Evolutionary conservation across 2,329 filamentous ascomycete genomes (phyloP).

Genomic region (Trichoderma gracile): DNA sequence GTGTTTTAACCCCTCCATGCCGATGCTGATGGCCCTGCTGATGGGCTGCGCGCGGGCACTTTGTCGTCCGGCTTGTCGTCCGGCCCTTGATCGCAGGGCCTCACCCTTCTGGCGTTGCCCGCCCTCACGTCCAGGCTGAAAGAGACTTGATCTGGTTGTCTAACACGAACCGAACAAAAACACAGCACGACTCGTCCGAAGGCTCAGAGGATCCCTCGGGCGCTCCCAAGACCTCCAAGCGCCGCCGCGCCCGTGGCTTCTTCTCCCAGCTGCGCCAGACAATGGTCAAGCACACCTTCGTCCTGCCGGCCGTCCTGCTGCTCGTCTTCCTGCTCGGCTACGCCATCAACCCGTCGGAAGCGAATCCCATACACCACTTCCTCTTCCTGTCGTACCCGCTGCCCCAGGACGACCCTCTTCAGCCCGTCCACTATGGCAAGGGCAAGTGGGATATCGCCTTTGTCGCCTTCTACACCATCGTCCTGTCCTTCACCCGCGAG

Average conservation of each 20-base stretch:
- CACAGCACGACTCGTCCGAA: constrained; percentile 14
- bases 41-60: too few relatives aligned
- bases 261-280: constrained; percentile 52
- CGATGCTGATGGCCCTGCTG: neutral
- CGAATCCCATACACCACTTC: constrained; percentile 77
- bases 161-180: constrained; percentile 7
- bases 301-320: constrained; percentile 68
- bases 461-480: constrained; percentile 83
- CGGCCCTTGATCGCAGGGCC: too few relatives aligned
- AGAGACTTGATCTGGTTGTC: neutral
- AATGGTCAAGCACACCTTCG: constrained; percentile 62
- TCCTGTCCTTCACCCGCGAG: constrained; percentile 90
- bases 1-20: neutral
- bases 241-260: constrained; percentile 56
- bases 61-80: too few relatives aligned
- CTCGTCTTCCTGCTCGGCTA: constrained; percentile 66
- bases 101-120: too few relatives aligned
- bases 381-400: constrained; percentile 89
- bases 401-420: constrained; percentile 47
- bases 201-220: constrained; percentile 6
- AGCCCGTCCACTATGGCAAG: constrained; percentile 76
- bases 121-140: too few relatives aligned
- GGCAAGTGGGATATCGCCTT: constrained; percentile 85
- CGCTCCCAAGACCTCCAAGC: constrained; percentile 49
- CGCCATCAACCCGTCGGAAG: constrained; percentile 70